Evolutionary conservation across 768 basidiomycete species (phyloP), one percentile per base, ranked within the genome.

Genomic region (Russula emetica): DNA sequence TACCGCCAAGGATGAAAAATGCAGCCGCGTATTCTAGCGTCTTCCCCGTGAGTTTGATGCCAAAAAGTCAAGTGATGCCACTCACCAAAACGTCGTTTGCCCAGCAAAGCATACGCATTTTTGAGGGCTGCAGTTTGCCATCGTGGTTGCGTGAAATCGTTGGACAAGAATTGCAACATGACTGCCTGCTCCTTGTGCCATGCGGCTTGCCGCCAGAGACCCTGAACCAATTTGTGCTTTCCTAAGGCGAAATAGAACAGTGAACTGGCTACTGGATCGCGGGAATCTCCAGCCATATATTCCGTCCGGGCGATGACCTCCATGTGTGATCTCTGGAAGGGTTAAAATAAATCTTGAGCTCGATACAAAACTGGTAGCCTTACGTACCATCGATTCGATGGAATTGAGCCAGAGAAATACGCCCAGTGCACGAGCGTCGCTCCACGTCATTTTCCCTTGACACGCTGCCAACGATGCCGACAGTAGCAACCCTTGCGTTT

Each of bases 111-210:
- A 75, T 87, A 99, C 9, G 97, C 97, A 73, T 99, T 99, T 78
- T 99, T 99, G 62, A 92, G 76, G 2, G 97, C 97, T 0, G 94
- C 95, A 10, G 91, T 93, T 64, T 85, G 85, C 95, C 95, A 98
- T 28, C 92, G 82, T 0, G 85, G 77, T 61, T 87, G 78, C 2
- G 81, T 80, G 68, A 99, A 99, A 74, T 99, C 88, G 70, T 99
- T 97, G 38, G 83, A 79, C 10, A 99, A 74, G 74, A 99, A 98
- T 70, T 90, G 94, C 63, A 99, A 79, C 94, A 93, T 98, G 58
- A 85, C 70, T 6, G 79, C 70, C 69, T 97, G 94, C 69, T 98
- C 97, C 68, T 85, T 89, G 69, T 98, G 95, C 84, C 94, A 94
- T 2, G 85, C 84, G 1, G 94, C 92, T 72, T 98, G 97, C 70